Base-by-base conservation (phyloP, 1,139 yeast species). In the Candida albicans region DNA sequence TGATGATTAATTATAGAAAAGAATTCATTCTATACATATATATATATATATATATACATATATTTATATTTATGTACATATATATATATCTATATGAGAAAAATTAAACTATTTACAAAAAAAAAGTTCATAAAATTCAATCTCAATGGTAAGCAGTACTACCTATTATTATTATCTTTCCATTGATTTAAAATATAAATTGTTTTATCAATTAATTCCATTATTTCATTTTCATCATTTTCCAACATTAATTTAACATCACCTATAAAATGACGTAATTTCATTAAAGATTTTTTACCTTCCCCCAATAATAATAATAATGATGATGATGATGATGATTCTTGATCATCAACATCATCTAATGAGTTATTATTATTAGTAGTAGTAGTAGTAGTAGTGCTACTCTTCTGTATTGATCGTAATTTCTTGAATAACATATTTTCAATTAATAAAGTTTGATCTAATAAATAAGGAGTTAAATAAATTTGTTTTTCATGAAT, bases 381-480 rank as follows among this genome's bases (percentile, higher is more conserved):
- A 18, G 22, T 18, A 5, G 22, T 18, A n/a, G n/a, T n/a, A n/a
- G n/a, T 24, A 39, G 39, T 35, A 38, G 35, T 9, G n/a, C n/a
- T n/a, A n/a, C n/a, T n/a, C n/a, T 25, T 30, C 6, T 13, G 30
- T 33, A 11, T 33, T 33, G 22, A 18, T 10, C 42, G 35, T n/a
- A 35, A 22, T 14, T 24, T 38, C 13, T 49, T 50, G 11, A 32
- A 33, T 28, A 70, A 49, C 33, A 48, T 49, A 36, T 55, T 57
- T 45, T 68, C 73, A 12, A 72, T 53, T 39, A 46, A 59, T 34
- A 59, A 55, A 41, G 69, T 61, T 38, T 71, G 73, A 37, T 61
- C 56, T 43, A 59, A 53, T 14, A 71, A 50, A 48, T 66, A 72
- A 2, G 73, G 75, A 35, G 67, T 65, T n/a, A 71, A 52, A 2